Conservation (phyloP, 148 eudicot species). For the Diospyros lotus region DNA sequence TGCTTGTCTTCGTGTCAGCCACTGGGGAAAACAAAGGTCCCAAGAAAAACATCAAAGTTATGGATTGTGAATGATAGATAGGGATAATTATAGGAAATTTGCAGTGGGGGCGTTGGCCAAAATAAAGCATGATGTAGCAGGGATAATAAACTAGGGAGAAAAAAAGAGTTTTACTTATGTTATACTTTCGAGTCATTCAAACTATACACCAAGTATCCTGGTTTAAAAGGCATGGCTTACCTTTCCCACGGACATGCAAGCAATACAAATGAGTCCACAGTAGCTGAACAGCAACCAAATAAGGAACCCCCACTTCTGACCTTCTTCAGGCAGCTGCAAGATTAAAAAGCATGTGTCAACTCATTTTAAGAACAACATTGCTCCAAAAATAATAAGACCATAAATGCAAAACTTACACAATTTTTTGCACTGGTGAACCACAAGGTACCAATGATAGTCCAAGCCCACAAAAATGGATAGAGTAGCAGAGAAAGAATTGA, state of each 20-base stretch:
- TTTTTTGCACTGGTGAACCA: constrained; percentile 76
- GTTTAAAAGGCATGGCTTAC: constrained; percentile 25
- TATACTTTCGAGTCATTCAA: neutral
- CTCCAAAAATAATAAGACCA: neutral
- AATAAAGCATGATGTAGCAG: neutral
- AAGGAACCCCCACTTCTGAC: constrained; percentile 96
- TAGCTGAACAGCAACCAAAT: constrained; percentile 97
- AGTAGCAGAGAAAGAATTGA: constrained; percentile 67
- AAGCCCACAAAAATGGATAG: constrained; percentile 90
- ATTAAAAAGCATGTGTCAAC: constrained; percentile 15
- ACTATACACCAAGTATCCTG: neutral
- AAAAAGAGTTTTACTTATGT: too few species aligned
- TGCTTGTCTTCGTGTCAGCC: constrained; percentile 80
- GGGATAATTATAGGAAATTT: neutral
- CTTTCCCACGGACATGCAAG: constrained; percentile 72
- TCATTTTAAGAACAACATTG: constrained; percentile 3
- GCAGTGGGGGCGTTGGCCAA: constrained; percentile 4
- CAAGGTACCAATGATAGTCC: constrained; percentile 82
- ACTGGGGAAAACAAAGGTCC: constrained; percentile 25
- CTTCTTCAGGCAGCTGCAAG: constrained; percentile 88
- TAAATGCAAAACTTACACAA: constrained; percentile 52
- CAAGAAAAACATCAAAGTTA: neutral
- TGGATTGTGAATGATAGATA: neutral
- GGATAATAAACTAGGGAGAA: neutral
- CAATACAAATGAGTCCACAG: constrained; percentile 84